Evolutionary conservation across 305 asterid genomes (phyloP), one percentile per base, ranked within the genome.

Genomic region (Solanum aculeatissimum): DNA sequence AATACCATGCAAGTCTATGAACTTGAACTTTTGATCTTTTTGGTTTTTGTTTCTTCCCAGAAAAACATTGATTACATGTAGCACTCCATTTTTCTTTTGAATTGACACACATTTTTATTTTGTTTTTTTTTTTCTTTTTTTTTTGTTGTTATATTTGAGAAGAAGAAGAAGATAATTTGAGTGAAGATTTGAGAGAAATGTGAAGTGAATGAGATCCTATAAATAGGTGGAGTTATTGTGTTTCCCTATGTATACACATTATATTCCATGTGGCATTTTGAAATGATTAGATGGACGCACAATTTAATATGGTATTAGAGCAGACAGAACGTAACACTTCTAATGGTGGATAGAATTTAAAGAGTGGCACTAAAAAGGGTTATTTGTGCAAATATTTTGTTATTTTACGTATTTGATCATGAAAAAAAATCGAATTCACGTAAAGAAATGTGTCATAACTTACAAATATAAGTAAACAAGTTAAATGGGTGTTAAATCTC

Each of bases 1-100:
- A n/a, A n/a, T 88, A 94, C 98, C 96, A 88, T 66, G 88, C 70
- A 16, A 92, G 93, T 68, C 88, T 57, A 54, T 84, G 92, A 80
- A 91, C 85, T 23, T 88, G 95, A 83, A 92, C 79, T 83, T 88
- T 83, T 9, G 82, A 78, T 47, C 90, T 82, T 78, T 84, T 92
- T 49, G 90, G 65, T 19, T 62, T 89, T 43, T 42, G 88, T 81
- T 80, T 89, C 82, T 89, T 88, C 66, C 85, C 82, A 70, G 83
- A 69, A 10, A 81, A 71, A 58, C 70, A 86, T 43, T 70, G 77
- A 80, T 78, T 90, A 54, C 81, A 87, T 21, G 89, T 47, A 55
- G 87, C 87, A 27, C 70, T 84, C 86, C 81, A 81, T 38, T 35
- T 35, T 35, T 82, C 70, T 16, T 83, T 47, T 57, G 81, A 51